Evolutionary conservation across 2,329 filamentous ascomycete genomes (phyloP), one percentile per base, ranked within the genome.

Genomic region (Pseudogymnoascus pannorum): DNA sequence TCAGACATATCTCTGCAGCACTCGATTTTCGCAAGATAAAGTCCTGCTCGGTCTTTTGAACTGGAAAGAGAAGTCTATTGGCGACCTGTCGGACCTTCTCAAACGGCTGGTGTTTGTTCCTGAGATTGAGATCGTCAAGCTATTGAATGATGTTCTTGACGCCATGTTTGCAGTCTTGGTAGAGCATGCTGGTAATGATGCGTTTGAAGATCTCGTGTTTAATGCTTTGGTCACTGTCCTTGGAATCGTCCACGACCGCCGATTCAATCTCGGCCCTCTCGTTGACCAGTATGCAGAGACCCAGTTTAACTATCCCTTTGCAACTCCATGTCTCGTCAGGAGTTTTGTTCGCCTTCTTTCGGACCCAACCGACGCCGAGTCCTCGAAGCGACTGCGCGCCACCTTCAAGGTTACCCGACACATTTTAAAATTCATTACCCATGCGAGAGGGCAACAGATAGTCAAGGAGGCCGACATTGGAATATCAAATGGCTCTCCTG

Each of bases 111-210:
- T 92, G 18, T 97, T 97, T 67, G 92, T 99, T 0, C 90, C 94
- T 0, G 94, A 99, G 72, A 96, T 97, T 61, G 95, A 99, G 75
- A 90, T 99, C 33, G 94, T 99, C 64, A 99, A 97, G 77, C 82
- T 97, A 42, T 78, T 97, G 6, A 88, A 84, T 65, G 89, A 96
- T 68, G 92, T 97, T 1, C 87, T 99, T 60, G 91, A 96, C 72
- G 86, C 91, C 0, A 82, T 99, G 0, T 99, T 99, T 71, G 88
- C 91, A 5, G 92, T 97, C 26, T 78, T 97, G 26, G 90, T 95
- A 29, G 92, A 97, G 68, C 87, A 96, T 69, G 86, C 91, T n/a
- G 91, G 91, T 8, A 91, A 91, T 66, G 91, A 95, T 66, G 91
- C 96, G 70, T 92, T 92, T 65, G 94, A 97, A 70, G 93, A 97